Evolutionary conservation across 1,284 basidiomycete species (phyloP), one percentile per base, ranked within the genome.

Genomic region (Afroboletus lepidellus): DNA sequence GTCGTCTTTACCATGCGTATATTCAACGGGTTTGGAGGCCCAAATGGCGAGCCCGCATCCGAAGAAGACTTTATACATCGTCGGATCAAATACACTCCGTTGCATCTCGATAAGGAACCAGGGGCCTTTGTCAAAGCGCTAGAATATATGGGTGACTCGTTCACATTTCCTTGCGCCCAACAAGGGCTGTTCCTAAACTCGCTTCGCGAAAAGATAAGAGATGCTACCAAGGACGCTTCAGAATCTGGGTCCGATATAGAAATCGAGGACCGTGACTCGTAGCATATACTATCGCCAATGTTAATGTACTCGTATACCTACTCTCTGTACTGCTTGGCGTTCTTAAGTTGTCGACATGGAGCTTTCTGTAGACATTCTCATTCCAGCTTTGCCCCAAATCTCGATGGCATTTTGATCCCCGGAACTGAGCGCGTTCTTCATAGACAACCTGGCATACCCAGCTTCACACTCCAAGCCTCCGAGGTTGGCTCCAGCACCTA

Each of bases 401-500:
- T 72, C 67, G 37, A 80, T 43, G 3, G 74, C 69, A 20, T 59
- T 60, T 53, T 74, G 67, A 62, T 88, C 78, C 11, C 74, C 72
- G 12, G 69, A 61, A 11, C 67, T 66, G 36, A 67, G 41, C 0
- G 83, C 83, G 49, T 76, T 78, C 48, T 74, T 71, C 23, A 79
- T 64, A 12, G 79, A 77, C 12, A 83, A 66, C 15, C 69, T 64
- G 2, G 75, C 83, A 61, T 82, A 89, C 5, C 80, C 77, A 27
- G 78, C 75, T 59, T 90, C 85, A 24, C 81, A 58, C 55, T 85
- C 82, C 37, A 74, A 74, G 2, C 88, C 85, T 25, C 86, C 81
- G 18, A 93, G 75, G 51, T 80, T 85, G 23, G 87, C 90, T 2
- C 91, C 91, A 8, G 87, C 84, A 60, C 78, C 79, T n/a, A 87